Evolutionary conservation across 768 basidiomycete genomes (phyloP).

Genomic region (Boletus coccyginus): DNA sequence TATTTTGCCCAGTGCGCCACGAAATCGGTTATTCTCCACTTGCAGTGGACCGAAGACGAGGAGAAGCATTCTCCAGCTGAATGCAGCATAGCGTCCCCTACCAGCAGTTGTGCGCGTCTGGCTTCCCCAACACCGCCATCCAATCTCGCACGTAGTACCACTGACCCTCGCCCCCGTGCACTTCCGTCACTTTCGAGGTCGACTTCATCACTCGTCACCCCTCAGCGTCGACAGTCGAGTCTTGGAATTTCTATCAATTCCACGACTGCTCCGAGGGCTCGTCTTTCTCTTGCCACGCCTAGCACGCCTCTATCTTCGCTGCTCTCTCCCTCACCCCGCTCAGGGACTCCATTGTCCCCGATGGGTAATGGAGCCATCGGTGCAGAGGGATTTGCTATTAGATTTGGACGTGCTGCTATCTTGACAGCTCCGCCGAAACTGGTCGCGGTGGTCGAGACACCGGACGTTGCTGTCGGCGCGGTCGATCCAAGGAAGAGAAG

Average conservation of each 20-base stretch:
- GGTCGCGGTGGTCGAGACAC: conserved; percentile 80
- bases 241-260: conserved; percentile 36
- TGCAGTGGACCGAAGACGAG: conserved; percentile 83
- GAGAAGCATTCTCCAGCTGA: conserved; percentile 15
- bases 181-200: conserved; percentile 56
- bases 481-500: conserved; percentile 82
- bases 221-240: conserved; percentile 36
- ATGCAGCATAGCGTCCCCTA: conserved; percentile 24
- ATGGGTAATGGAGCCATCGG: conserved; percentile 20
- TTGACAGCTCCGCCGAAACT: conserved; percentile 83
- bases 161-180: conserved; percentile 41
- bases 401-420: conserved; percentile 69
- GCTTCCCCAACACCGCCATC: conserved; percentile 29
- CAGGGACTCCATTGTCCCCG: conserved; percentile 35
- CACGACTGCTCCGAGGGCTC: conserved; percentile 38
- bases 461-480: conserved; percentile 86
- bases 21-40: conserved; percentile 79
- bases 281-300: conserved; percentile 42
- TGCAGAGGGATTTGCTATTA: conserved; percentile 39
- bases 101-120: conserved; percentile 18
- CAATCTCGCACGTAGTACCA: conserved; percentile 15
- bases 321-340: conserved; percentile 28
- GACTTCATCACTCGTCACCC: conserved; percentile 43
- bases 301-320: conserved; percentile 38
- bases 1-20: conserved; percentile 68